Evolutionary conservation across 2,329 filamentous ascomycete genomes (phyloP).

Genomic region (Penicillium sclerotiorum): DNA sequence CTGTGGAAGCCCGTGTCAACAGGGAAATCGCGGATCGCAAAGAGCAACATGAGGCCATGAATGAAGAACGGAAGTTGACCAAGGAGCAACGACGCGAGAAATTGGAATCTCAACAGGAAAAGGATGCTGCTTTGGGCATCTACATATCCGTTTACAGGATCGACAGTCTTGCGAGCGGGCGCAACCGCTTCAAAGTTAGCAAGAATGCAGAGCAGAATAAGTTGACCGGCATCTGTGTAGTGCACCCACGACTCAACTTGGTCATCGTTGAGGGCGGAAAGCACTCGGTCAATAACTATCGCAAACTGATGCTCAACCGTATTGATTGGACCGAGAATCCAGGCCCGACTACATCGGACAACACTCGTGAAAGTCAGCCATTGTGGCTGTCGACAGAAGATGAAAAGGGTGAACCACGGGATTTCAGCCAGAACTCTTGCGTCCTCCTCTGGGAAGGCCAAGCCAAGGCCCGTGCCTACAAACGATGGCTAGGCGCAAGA

Average conservation of each 20-base stretch:
- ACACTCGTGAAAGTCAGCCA: conserved; percentile 64
- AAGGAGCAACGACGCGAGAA: conserved; percentile 89
- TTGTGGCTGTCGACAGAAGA: conserved; percentile 79
- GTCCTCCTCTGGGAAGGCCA: conserved; percentile 89
- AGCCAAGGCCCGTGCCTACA: conserved; percentile 75
- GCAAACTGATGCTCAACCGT: conserved; percentile 89
- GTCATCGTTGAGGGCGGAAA: conserved; percentile 90
- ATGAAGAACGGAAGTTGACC: conserved; percentile 83
- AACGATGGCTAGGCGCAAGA: conserved; percentile 78
- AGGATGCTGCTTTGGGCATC: conserved; percentile 84
- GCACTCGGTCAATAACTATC: conserved; percentile 80
- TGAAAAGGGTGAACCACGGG: conserved; percentile 75
- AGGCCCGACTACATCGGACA: conserved; percentile 62
- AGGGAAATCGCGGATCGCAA: conserved; percentile 87
- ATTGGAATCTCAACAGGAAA: conserved; percentile 76
- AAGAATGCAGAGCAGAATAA: conserved; percentile 88
- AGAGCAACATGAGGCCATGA: conserved; percentile 73
- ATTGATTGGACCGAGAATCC: conserved; percentile 94
- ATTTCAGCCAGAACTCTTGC: conserved; percentile 81
- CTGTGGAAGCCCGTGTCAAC: conserved; percentile 92
- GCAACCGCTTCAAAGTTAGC: conserved; percentile 90
- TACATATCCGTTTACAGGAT: conserved; percentile 87
- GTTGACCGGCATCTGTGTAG: conserved; percentile 86
- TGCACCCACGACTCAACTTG: conserved; percentile 86
- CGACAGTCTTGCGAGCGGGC: conserved; percentile 83